Percentiles rank a stretch among this genome's conserved stretches.
These are phyloP conservation scores for Globisporangium megalacanthum DNA, from an alignment of 352 stramenopile species.

Conservation along the genomic window DNA sequence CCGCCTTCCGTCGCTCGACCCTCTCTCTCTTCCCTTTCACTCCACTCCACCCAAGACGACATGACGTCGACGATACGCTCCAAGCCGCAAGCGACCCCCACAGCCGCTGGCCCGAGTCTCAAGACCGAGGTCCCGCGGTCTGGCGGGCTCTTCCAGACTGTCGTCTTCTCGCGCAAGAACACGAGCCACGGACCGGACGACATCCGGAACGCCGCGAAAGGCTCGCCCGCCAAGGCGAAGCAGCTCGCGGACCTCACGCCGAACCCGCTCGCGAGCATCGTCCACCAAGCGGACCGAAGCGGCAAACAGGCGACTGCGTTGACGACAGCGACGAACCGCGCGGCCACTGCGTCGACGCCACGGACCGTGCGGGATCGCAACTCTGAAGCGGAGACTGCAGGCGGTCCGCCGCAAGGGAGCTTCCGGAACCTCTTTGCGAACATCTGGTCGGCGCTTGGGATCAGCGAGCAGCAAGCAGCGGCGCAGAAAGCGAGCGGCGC, in stretches of 20 bases:
- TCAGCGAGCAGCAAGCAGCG: conserved; percentile 53
- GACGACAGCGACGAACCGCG: conserved; percentile 2
- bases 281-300: conserved; percentile 60
- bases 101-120: conserved; percentile 6
- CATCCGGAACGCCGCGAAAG: conserved; percentile 16
- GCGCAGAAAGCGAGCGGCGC: conserved; percentile 15
- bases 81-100: conserved; percentile 30
- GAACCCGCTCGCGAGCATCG: conserved; percentile 51
- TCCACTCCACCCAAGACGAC: neutral
- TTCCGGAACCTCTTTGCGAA: conserved; percentile 66
- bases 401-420: conserved; percentile 23
- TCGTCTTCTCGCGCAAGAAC: conserved; percentile 65
- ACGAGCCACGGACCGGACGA: conserved; percentile 41
- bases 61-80: conserved; percentile 19
- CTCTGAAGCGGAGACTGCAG: conserved; percentile 4
- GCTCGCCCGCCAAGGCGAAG: conserved; percentile 28
- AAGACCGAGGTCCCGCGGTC: conserved; percentile 26
- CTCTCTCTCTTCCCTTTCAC: neutral
- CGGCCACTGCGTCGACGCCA: conserved; percentile 10
- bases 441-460: conserved; percentile 55
- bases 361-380: conserved; percentile 22
- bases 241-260: conserved; percentile 29
- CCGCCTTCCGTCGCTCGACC: neutral
- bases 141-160: conserved; percentile 44
- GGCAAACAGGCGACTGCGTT: conserved; percentile 38